Percentiles rank a stretch among this genome's conserved stretches.
phyloP scores from a whole-genome alignment of 805 yeast species.

The Saccharomycopsis capsularis region DNA sequence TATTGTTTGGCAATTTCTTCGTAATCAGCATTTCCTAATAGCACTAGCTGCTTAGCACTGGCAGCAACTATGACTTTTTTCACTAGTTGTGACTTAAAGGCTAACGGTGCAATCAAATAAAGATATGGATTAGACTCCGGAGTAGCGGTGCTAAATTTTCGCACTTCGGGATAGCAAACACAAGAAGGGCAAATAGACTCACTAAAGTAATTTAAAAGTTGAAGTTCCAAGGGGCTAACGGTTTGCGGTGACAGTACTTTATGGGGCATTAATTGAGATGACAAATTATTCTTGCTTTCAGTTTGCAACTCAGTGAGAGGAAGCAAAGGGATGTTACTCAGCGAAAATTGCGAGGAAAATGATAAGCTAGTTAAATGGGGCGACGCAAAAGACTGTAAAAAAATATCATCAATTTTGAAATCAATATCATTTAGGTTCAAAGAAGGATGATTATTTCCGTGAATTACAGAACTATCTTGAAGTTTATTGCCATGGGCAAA shows the following conservation, averaged over 20 bases:
- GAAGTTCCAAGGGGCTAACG: neutral
- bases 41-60: constrained; percentile 31
- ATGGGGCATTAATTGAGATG: too few species aligned
- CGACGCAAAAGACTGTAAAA: neutral
- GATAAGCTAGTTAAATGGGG: neutral
- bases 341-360: neutral
- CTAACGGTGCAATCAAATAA: constrained; percentile 33
- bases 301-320: neutral
- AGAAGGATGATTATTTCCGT: neutral
- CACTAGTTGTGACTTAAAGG: constrained; percentile 29
- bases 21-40: constrained; percentile 28
- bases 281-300: neutral
- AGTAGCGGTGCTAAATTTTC: constrained; percentile 19
- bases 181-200: constrained; percentile 34
- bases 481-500: neutral
- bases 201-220: constrained; percentile 29
- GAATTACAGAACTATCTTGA: neutral
- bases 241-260: neutral
- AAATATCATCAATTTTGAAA: neutral
- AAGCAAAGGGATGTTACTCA: neutral
- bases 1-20: constrained; percentile 28
- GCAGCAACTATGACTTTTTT: constrained; percentile 33
- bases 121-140: constrained; percentile 34
- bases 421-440: neutral
- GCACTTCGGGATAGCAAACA: constrained; percentile 32